Evolutionary conservation across 2,329 filamentous ascomycete species (phyloP), one percentile per base, ranked within the genome.

Genomic region (Periconia sp.): DNA sequence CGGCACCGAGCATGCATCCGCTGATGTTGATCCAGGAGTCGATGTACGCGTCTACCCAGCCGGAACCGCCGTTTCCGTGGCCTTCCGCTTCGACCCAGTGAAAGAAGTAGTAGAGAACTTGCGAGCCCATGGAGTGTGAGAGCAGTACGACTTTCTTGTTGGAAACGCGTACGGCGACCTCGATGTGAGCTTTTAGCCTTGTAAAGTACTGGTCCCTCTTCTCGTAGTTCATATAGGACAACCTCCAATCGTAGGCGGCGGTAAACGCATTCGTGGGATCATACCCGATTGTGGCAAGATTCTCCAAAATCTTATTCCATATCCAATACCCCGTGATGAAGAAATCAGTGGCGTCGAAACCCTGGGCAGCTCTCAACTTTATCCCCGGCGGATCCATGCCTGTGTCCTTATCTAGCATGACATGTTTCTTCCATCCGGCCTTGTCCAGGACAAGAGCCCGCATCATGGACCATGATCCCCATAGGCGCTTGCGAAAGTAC

Each of bases 381-480:
- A 97, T 84, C 10, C 86, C 85, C 0, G 91, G 89, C 1, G 94
- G 94, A 67, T 99, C 94, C 16, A 99, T 77, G 0, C 94, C 94
- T 0, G 92, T 96, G 25, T 83, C 72, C 68, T 92, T 92, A 71
- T 99, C 94, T 9, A 99, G 80, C 92, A 97, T 97, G 56, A 99
- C 89, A 68, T 99, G 94, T 60, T 78, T 86, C 76, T 96, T 99
- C 94, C 94, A 99, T 23, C 82, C 80, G 19, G 95, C 86, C 71
- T 97, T 96, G 69, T 97, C 94, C 61, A 95, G 73, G 2, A 99
- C 89, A 53, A 99, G 74, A 0, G 94, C 92, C 36, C 87, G 83
- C 91, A 99, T 96, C 94, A 99, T 99, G 52, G 84, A 95, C 94
- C 95, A 99, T 57, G 90, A 96, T 4, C 94, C 94, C 94, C 94